Evolutionary conservation across 371 early-diverging fungal species (phyloP), one percentile per base, ranked within the genome.

Genomic region (Syncephalastrum racemosum): DNA sequence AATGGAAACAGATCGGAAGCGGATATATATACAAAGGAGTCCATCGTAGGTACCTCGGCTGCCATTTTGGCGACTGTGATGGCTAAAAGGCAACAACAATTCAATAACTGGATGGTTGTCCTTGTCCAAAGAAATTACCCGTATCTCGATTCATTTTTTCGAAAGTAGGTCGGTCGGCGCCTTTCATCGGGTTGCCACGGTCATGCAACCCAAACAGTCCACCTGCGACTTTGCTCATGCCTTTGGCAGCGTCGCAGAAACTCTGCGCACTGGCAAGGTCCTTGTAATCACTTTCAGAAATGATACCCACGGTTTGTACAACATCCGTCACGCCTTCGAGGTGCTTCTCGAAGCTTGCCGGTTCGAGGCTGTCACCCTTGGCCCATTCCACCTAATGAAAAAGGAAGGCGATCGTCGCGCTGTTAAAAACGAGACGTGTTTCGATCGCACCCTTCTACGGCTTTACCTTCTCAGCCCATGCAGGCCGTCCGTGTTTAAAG

Each of bases 61-160:
- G 75, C 81, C 45, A 74, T 71, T 23, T 82, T 67, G 43, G 84
- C 83, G 6, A 85, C 59, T 2, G 72, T 64, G 18, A 82, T 67
- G 14, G 82, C 86, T 84, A 60, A 4, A 47, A 2, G n/a, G n/a
- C n/a, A n/a, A n/a, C n/a, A n/a, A n/a, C n/a, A n/a, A 56, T 22
- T 15, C 24, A 46, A 44, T 16, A 2, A 20, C n/a, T 12, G n/a
- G n/a, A 5, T 40, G 4, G n/a, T 45, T 50, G 10, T 46, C 10
- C 22, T 46, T 16, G 16, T 3, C 15, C n/a, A 4, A 18, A 15
- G n/a, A 13, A 25, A 15, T 55, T 76, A 83, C 86, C 89, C 24
- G 90, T 88, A 64, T 90, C 90, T 39, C 89, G 80, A 62, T 90
- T 90, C 58, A 88, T 79, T 24, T 46, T 69, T 63, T 89, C 90